Percentiles rank a stretch among this genome's conserved stretches.
Evolutionary conservation across 352 stramenopile species (phyloP).

Genomic region (Pythium phragmiticola): DNA sequence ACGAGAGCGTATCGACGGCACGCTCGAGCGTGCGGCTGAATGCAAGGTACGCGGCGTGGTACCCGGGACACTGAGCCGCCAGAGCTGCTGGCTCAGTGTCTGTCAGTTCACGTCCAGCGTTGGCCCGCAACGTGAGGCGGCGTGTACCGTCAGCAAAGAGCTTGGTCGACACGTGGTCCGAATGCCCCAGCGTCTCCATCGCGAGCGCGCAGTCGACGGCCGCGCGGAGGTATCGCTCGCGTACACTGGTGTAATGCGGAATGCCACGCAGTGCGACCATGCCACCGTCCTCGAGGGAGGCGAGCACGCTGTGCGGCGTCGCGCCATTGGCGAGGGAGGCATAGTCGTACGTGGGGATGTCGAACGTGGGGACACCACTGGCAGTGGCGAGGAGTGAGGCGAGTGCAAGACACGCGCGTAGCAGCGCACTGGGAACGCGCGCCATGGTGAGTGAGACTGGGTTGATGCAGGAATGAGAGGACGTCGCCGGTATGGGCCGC

Average conservation of each 20-base stretch:
- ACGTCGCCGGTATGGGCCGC: not conserved
- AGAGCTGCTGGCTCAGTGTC: constrained; percentile 20
- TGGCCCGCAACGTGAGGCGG: constrained; percentile 45
- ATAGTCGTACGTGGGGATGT: constrained; percentile 50
- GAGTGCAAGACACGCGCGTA: not conserved
- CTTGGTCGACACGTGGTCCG: constrained; percentile 40
- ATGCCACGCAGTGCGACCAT: constrained; percentile 70
- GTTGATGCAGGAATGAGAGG: not conserved
- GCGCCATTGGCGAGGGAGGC: constrained; percentile 30
- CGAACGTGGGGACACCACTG: constrained; percentile 3
- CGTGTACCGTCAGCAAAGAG: constrained; percentile 49
- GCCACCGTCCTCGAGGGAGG: constrained; percentile 46
- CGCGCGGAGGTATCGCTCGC: constrained; percentile 45
- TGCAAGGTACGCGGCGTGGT: constrained; percentile 37
- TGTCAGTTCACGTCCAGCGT: constrained; percentile 37
- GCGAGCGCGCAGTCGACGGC: constrained; percentile 47
- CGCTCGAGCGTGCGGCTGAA: constrained; percentile 45
- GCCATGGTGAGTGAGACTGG: not conserved
- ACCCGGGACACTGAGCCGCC: constrained; percentile 35
- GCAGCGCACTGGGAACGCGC: not conserved
- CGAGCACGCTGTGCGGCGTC: constrained; percentile 30
- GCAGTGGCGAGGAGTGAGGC: not conserved
- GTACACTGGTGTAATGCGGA: constrained; percentile 45
- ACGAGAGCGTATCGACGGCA: constrained; percentile 39
- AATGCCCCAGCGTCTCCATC: constrained; percentile 12